These are phyloP conservation scores for Paecilomyces niveus DNA, from an alignment of 2,329 filamentous ascomycete genomes.

Conservation along the genomic window DNA sequence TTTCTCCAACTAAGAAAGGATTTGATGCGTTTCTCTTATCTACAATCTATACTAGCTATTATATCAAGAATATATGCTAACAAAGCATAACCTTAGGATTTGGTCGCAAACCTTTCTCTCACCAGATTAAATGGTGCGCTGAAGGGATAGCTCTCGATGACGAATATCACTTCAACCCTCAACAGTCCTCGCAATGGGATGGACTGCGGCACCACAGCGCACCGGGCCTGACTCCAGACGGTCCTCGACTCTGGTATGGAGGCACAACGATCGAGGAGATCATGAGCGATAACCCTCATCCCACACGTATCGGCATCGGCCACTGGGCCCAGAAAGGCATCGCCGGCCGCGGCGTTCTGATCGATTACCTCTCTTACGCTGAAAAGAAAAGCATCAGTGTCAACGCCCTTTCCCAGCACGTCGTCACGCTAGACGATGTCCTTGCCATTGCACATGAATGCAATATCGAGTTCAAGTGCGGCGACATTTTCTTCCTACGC, in stretches of 20 bases:
- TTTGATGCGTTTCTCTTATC: not conserved
- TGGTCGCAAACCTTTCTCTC: conserved; percentile 44
- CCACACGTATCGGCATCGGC: conserved; percentile 29
- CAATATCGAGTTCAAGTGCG: conserved; percentile 27
- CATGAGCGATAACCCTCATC: conserved; percentile 16
- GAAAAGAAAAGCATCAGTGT: conserved; percentile 23
- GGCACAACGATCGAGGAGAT: conserved; percentile 30
- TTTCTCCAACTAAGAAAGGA: not conserved
- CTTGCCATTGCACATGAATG: conserved; percentile 26
- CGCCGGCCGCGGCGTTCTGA: conserved; percentile 33
- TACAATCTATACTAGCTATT: not conserved
- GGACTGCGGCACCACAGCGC: conserved; percentile 45
- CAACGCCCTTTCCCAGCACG: conserved; percentile 26
- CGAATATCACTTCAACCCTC: conserved; percentile 47
- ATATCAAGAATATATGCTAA: not conserved
- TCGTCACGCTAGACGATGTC: conserved; percentile 28
- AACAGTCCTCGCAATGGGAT: conserved; percentile 50
- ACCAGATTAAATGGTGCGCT: conserved; percentile 44
- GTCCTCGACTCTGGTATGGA: conserved; percentile 25
- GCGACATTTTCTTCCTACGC: conserved; percentile 34
- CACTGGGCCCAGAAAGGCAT: conserved; percentile 33
- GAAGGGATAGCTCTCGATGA: conserved; percentile 43
- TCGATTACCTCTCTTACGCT: conserved; percentile 32
- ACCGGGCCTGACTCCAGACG: conserved; percentile 29
- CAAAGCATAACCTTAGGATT: conserved; percentile 31